Evolutionary conservation across 2,329 filamentous ascomycete species (phyloP), one percentile per base, ranked within the genome.

Genomic region (Fonsecaea multimorphosa): DNA sequence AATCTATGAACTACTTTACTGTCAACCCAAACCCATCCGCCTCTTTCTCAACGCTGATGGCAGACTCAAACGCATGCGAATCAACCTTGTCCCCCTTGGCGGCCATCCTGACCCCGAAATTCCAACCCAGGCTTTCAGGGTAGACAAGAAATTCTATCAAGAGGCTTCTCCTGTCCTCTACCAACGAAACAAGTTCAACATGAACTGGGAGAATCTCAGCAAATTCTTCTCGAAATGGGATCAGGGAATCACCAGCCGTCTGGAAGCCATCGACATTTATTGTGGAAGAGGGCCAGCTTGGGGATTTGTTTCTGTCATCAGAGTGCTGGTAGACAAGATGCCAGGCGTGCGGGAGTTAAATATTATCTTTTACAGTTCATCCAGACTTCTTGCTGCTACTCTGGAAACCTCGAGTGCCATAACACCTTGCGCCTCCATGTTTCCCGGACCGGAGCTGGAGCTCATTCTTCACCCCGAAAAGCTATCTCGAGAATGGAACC

Each of bases 1-100:
- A 19, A 56, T 68, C 29, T 63, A 66, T 31, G 29, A 65, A 24
- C 6, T 22, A 6, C 51, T 66, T 9, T 54, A 64, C 51, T 7
- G 24, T 19, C 36, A 36, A 8, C 12, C 36, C 16, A 24, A 36
- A 12, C 24, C 56, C 11, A 49, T 65, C 34, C n/a, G 14, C 14
- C 51, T 67, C 22, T 16, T 14, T 3, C 12, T 58, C 24, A 53
- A 59, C n/a, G 6, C 5, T 11, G 27, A 52, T n/a, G 58, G 61
- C 38, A 12, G 32, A 4, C n/a, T 64, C 34, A 58, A 51, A 38
- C 53, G 16, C 1, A 12, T 34, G 32, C 2, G 4, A 34, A 7
- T 31, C 32, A 34, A 31, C 29, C 29, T 3, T 31, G 29, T 8
- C 29, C 29, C 29, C n/a, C n/a, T n/a, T n/a, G 29, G 29, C 3